Conservation (phyloP, 192 early-diverging fungal species). For the Paraglomus brasilianum region DNA sequence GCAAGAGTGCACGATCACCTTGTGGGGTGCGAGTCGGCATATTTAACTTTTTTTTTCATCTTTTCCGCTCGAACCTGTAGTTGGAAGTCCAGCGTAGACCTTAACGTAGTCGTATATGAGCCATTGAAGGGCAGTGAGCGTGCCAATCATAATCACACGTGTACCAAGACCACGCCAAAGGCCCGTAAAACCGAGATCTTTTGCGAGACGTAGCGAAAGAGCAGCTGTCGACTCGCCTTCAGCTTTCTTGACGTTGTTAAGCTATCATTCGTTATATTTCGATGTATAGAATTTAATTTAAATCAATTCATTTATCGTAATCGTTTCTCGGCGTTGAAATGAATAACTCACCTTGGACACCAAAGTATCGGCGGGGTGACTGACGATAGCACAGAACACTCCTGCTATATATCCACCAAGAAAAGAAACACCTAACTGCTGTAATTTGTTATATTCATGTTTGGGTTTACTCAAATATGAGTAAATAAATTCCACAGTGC, state of each 20-base stretch:
- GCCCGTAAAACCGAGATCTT: constrained; percentile 63
- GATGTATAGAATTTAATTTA: background rate
- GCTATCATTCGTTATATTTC: constrained; percentile 26
- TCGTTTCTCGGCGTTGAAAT: background rate
- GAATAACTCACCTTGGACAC: constrained; percentile 50
- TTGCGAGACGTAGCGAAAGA: constrained; percentile 48
- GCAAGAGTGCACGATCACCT: background rate
- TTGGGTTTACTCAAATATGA: constrained; percentile 64
- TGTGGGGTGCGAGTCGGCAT: background rate
- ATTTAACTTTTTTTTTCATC: constrained; percentile 12
- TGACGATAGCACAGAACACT: constrained; percentile 85
- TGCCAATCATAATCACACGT: constrained; percentile 92
- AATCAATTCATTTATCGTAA: background rate
- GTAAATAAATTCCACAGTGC: constrained; percentile 68
- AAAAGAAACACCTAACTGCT: constrained; percentile 79
- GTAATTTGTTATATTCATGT: constrained; percentile 63
- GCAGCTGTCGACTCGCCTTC: constrained; percentile 56
- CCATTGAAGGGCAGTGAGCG: constrained; percentile 85
- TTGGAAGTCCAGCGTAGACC: constrained; percentile 16
- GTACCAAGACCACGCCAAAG: constrained; percentile 80
- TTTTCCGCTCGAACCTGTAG: background rate
- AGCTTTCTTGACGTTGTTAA: constrained; percentile 58
- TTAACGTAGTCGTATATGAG: constrained; percentile 65
- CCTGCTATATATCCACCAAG: constrained; percentile 86
- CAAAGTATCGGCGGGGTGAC: constrained; percentile 87